Base-by-base conservation (phyloP, 169 alveolate genomes). In the Plasmodium reichenowi region DNA sequence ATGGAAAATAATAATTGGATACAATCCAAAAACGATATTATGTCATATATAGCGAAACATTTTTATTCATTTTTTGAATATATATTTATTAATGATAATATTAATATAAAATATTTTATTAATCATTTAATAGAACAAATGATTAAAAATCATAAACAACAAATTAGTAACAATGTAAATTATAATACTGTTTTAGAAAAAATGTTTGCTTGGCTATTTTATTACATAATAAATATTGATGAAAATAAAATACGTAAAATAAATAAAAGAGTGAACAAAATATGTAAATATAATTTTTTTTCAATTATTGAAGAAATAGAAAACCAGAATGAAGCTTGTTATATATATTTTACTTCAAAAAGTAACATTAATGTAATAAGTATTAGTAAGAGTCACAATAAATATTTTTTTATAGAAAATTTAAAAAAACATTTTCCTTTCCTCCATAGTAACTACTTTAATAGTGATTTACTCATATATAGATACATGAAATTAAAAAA, bases 261-360 rank as follows among this genome's bases (percentile, higher is more conserved):
- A 8, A 86, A 71, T 10, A 56, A 72, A 24, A 72, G 62, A 20
- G 10, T 86, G 10, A 72, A 72, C 47, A 62, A 56, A 63, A 32
- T 86, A n/a, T 56, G 43, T 26, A 86, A 86, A 20, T 59, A 86
- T 52, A 86, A 47, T 17, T 72, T 86, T 17, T 67, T 45, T 12
- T 50, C 59, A 47, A 86, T 86, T 62, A 24, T 72, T 13, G 92
- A 86, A n/a, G 92, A 86, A 74, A 13, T 86, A 50, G 72, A 86
- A 22, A 72, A 45, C 22, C 45, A 62, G 24, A 63, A 67, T 12
- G 50, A 72, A 10, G 22, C 78, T 2, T 86, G 92, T 59, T 86
- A 86, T 38, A n/a, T 86, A 50, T 86, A 71, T 56, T 15, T 71
- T n/a, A 54, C 88, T 24, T 13, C 68, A 43, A 86, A 62, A 20